Conservation (phyloP, 202 grass and related monocot genomes). For the Panicum virgatum region DNA sequence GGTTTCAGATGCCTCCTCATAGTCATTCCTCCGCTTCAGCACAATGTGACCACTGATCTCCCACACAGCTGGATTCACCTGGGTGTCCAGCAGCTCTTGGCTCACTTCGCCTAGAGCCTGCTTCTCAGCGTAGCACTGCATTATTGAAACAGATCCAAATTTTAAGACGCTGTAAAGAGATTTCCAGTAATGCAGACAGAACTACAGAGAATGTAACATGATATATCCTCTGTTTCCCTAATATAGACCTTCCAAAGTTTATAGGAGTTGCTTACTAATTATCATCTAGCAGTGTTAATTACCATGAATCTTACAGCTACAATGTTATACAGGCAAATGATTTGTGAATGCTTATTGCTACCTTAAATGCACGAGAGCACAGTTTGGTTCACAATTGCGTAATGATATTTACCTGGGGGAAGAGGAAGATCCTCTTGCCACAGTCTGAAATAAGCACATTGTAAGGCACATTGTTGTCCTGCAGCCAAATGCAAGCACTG, state of each 20-base stretch:
- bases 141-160: neutral
- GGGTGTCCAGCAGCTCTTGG: slow-evolving; percentile 91
- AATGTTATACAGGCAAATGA: neutral
- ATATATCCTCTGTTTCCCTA: neutral
- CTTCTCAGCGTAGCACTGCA: slow-evolving; percentile 93
- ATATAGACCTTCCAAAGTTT: neutral
- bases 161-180: neutral
- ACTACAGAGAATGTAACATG: neutral
- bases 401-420: slow-evolving; percentile 60
- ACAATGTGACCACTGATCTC: slow-evolving; percentile 99
- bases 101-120: slow-evolving; percentile 93
- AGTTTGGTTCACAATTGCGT: neutral
- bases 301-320: neutral
- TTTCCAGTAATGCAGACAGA: neutral
- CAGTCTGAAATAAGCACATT: slow-evolving; percentile 89
- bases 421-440: slow-evolving; percentile 81
- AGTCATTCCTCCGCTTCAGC: slow-evolving; percentile 79
- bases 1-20: slow-evolving; percentile 77
- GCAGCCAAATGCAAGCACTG: slow-evolving; percentile 84
- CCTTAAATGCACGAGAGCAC: neutral
- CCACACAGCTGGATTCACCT: slow-evolving; percentile 97
- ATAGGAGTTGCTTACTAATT: neutral
- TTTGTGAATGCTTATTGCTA: neutral
- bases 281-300: neutral
- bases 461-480: slow-evolving; percentile 95